phyloP scores from a whole-genome alignment of 2,329 filamentous ascomycete species.

The Madurella fahalii region DNA sequence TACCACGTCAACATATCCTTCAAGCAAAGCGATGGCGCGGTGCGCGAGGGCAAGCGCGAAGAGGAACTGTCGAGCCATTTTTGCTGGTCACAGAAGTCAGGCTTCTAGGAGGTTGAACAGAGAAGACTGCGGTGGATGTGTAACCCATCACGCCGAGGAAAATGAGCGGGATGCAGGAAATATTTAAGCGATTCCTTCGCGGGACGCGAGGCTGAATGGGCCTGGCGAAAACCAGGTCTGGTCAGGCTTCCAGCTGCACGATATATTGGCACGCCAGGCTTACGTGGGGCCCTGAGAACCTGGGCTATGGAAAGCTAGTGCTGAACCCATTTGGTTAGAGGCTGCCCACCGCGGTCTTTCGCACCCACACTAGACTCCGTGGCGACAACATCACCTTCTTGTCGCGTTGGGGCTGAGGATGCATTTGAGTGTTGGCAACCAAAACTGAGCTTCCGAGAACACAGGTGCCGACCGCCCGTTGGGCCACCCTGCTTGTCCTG shows the following conservation, averaged over 20 bases:
- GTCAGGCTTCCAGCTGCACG: not conserved
- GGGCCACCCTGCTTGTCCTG: too few species aligned
- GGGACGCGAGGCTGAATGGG: not conserved
- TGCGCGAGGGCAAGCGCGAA: constrained; percentile 13
- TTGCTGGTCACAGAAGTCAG: not conserved
- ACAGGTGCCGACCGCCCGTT: too few species aligned
- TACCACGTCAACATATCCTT: constrained; percentile 16
- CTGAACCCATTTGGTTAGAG: too few species aligned
- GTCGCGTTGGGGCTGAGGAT: too few species aligned
- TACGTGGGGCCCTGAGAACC: too few species aligned
- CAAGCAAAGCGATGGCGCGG: constrained; percentile 11
- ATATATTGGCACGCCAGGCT: not conserved
- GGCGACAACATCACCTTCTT: too few species aligned
- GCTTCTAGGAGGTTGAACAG: not conserved
- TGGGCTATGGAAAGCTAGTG: too few species aligned
- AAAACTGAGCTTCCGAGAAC: too few species aligned
- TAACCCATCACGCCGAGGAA: not conserved
- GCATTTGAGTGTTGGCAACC: too few species aligned
- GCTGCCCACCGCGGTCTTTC: too few species aligned
- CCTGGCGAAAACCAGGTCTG: not conserved
- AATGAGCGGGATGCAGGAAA: not conserved
- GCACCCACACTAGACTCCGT: too few species aligned
- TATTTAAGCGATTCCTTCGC: not conserved
- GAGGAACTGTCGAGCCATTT: constrained; percentile 15
- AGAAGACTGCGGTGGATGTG: not conserved